Evolutionary conservation across 179 eudicot species (phyloP).

Genomic region (Silene vulgaris): DNA sequence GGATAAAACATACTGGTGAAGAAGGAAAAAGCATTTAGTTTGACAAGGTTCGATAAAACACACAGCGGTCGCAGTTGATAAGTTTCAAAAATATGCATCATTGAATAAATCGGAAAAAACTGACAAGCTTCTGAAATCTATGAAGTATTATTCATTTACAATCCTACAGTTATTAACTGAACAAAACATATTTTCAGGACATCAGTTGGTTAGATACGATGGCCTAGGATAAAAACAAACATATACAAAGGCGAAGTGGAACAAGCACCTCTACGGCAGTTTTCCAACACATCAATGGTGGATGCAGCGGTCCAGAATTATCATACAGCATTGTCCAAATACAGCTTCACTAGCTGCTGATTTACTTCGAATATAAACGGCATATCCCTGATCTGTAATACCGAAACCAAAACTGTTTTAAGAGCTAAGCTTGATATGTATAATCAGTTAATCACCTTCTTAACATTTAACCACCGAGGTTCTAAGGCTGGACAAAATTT

Average conservation of each 20-base stretch:
- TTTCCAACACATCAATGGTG: neutral
- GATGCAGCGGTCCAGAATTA: neutral
- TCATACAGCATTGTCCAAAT: constrained; percentile 1
- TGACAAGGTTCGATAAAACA: neutral
- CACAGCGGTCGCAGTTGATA: neutral
- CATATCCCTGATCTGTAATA: constrained; percentile 1
- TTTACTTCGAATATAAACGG: constrained; percentile 3
- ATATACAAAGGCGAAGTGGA: neutral
- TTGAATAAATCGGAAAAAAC: neutral
- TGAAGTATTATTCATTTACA: constrained; percentile 11
- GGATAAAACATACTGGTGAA: no score
- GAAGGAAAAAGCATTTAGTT: no score
- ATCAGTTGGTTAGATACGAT: neutral
- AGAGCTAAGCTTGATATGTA: neutral
- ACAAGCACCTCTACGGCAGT: neutral
- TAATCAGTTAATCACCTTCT: no score
- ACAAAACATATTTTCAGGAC: neutral
- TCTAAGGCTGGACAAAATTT: neutral
- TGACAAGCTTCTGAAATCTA: neutral
- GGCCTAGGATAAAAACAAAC: constrained; percentile 6
- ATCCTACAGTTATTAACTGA: constrained; percentile 1
- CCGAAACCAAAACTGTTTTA: neutral
- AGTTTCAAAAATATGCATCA: neutral
- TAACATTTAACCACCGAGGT: no score
- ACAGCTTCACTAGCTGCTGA: constrained; percentile 12